Evolutionary conservation across 306 rosid species (phyloP).

Genomic region (Cicer yamashitae): DNA sequence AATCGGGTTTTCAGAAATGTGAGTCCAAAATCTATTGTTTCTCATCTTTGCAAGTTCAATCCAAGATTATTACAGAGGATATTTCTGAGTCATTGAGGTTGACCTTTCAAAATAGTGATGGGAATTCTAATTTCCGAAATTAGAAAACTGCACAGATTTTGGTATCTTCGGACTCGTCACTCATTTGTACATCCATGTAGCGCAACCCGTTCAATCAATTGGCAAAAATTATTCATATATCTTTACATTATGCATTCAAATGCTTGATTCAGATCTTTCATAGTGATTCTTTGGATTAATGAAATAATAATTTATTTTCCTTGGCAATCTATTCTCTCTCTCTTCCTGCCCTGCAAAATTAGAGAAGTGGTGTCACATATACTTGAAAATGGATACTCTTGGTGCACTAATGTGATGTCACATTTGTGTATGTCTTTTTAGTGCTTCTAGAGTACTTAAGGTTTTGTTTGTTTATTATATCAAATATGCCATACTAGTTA

Average conservation of each 20-base stretch:
- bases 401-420: constrained; percentile 16
- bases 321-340: constrained; percentile 37
- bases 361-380: not conserved
- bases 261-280: constrained; percentile 47
- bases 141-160: constrained; percentile 50
- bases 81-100: constrained; percentile 48
- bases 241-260: constrained; percentile 46
- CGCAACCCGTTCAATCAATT: constrained; percentile 46
- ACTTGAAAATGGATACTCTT: constrained; percentile 7
- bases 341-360: constrained; percentile 2
- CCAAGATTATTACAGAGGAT: constrained; percentile 40
- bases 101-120: constrained; percentile 39
- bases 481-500: not conserved
- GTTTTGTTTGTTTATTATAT: constrained; percentile 3
- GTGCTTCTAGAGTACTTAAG: not conserved
- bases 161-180: constrained; percentile 47
- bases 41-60: constrained; percentile 50
- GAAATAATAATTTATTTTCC: constrained; percentile 48
- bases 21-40: constrained; percentile 49
- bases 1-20: constrained; percentile 43
- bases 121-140: constrained; percentile 48
- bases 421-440: not conserved
- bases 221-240: constrained; percentile 41
- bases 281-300: constrained; percentile 60
- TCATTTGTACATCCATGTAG: constrained; percentile 64